phyloP scores from a whole-genome alignment of 306 rosid genomes.

The Carpinus fangiana region DNA sequence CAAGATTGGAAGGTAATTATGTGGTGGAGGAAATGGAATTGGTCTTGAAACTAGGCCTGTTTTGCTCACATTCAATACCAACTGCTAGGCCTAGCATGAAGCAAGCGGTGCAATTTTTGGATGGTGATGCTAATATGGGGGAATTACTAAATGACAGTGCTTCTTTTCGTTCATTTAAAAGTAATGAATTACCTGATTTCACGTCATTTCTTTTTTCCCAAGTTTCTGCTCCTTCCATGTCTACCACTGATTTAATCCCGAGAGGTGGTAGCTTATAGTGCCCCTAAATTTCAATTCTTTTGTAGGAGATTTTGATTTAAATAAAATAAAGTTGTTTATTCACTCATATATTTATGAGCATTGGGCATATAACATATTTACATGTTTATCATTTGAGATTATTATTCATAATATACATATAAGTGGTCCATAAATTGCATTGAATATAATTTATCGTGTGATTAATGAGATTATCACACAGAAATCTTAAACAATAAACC shows the following conservation, averaged over 20 bases:
- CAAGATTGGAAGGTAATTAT: not conserved
- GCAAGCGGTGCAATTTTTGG: not conserved
- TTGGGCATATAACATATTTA: no score
- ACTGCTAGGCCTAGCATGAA: not conserved
- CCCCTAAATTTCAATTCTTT: no score
- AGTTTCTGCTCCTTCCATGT: not conserved
- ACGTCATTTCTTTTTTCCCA: not conserved
- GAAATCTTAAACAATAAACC: no score
- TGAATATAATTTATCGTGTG: no score
- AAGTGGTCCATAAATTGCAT: no score
- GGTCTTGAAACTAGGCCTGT: not conserved
- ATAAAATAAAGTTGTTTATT: no score
- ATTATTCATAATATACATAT: no score
- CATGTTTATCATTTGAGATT: no score
- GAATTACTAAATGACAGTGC: not conserved
- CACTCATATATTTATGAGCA: no score
- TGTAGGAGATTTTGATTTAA: no score
- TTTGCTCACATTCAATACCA: not conserved
- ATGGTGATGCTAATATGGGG: not conserved
- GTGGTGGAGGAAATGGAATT: not conserved
- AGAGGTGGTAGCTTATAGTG: not conserved
- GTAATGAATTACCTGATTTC: not conserved
- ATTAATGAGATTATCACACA: no score
- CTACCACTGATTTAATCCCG: not conserved
- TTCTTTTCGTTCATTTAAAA: not conserved